phyloP scores from a whole-genome alignment of 2,329 filamentous ascomycete genomes.

The Purpureocillium lavendulum region DNA sequence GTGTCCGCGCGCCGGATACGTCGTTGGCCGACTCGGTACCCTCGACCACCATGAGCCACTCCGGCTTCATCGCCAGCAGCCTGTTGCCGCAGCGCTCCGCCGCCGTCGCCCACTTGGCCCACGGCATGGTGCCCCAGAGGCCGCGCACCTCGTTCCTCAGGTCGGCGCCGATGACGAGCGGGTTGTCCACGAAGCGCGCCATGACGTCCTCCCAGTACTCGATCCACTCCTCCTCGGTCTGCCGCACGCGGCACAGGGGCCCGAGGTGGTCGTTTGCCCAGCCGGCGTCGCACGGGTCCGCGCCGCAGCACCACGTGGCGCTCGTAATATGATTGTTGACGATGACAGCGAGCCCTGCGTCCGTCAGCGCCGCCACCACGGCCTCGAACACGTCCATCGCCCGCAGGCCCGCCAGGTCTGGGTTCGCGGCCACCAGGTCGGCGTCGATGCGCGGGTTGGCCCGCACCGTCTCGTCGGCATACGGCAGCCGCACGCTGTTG shows the following conservation, averaged over 20 bases:
- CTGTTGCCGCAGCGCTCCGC: constrained; percentile 56
- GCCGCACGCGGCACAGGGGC: constrained; percentile 49
- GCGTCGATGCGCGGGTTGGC: constrained; percentile 47
- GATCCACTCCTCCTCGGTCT: constrained; percentile 60
- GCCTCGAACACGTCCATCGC: constrained; percentile 56
- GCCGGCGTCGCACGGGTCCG: constrained; percentile 56
- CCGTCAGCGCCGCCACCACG: constrained; percentile 49
- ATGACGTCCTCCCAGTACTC: constrained; percentile 59
- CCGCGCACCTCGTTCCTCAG: constrained; percentile 62
- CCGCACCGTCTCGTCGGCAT: constrained; percentile 60
- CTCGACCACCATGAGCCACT: constrained; percentile 62
- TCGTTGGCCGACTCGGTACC: constrained; percentile 62
- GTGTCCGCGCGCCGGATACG: constrained; percentile 42
- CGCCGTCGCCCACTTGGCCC: constrained; percentile 54
- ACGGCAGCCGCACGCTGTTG: constrained; percentile 62
- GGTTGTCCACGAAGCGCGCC: constrained; percentile 47
- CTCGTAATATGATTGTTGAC: constrained; percentile 65
- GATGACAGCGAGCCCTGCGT: constrained; percentile 55
- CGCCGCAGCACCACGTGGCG: constrained; percentile 61
- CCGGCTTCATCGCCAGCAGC: constrained; percentile 47
- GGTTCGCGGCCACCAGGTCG: constrained; percentile 45
- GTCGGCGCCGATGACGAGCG: constrained; percentile 57
- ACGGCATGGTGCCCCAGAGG: constrained; percentile 61
- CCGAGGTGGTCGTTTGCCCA: constrained; percentile 60
- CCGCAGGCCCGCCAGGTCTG: constrained; percentile 45